A percentile compares a stretch with the other conserved stretches of the same genome.
Conservation (phyloP, 2,329 filamentous ascomycete genomes). For the Penicillium sp. region DNA sequence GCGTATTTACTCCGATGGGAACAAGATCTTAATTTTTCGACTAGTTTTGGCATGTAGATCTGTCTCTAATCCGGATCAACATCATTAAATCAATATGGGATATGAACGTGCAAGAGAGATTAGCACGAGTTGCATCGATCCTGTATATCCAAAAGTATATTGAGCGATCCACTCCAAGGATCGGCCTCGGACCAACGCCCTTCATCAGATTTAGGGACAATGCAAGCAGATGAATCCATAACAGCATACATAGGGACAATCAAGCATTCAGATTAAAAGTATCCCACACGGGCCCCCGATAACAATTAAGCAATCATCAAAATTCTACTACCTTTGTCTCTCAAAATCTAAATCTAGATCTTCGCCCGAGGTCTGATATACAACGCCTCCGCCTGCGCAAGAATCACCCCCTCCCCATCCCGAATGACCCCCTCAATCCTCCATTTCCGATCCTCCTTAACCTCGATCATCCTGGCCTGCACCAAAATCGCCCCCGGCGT, state of each 20-base stretch:
- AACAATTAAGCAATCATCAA: background rate
- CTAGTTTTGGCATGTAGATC: no score
- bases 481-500: conserved; percentile 25
- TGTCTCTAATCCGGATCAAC: no score
- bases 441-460: conserved; percentile 22
- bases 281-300: rapidly evolving
- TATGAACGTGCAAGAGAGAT: background rate
- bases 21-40: no score
- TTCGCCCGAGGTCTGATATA: conserved; percentile 19
- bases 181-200: background rate
- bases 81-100: background rate
- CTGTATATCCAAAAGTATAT: background rate
- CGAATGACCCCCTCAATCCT: conserved; percentile 21
- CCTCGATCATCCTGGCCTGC: conserved; percentile 16
- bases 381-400: conserved; percentile 20
- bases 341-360: background rate
- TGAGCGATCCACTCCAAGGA: background rate
- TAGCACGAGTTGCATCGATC: background rate
- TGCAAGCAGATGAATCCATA: background rate
- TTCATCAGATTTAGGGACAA: background rate
- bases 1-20: no score
- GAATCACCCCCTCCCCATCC: conserved; percentile 15
- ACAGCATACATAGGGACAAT: background rate
- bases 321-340: background rate
- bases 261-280: background rate